Conservation (phyloP, 306 rosid genomes). For the Acacia crassicarpa region DNA sequence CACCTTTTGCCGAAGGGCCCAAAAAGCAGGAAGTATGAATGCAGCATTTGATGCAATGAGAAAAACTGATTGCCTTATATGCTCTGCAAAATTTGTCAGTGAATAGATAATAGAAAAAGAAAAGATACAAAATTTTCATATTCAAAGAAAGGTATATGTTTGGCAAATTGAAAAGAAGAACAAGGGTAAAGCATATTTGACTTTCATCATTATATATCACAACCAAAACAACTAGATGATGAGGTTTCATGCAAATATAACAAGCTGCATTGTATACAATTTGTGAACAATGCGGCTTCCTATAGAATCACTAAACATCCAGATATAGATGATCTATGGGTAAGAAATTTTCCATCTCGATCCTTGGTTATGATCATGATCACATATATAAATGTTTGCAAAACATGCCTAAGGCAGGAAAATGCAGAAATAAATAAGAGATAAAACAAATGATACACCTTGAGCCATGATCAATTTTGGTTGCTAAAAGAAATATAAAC, state of each 20-base stretch:
- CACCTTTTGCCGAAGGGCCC: conserved; percentile 92
- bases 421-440: neutral
- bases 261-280: neutral
- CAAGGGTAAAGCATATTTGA: neutral
- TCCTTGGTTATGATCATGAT: neutral
- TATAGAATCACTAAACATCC: too few relatives aligned
- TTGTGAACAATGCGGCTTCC: neutral
- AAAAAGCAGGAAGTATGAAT: conserved; percentile 83
- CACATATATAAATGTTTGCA: neutral
- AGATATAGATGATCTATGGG: neutral
- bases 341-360: neutral
- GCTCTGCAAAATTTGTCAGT: conserved; percentile 54
- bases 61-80: conserved; percentile 71
- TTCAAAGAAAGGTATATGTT: conserved; percentile 14
- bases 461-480: neutral
- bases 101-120: conserved; percentile 8
- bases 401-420: neutral
- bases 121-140: neutral
- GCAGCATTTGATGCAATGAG: conserved; percentile 90
- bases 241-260: neutral
- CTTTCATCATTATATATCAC: conserved; percentile 2
- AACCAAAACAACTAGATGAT: neutral
- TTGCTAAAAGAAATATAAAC: neutral
- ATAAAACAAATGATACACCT: neutral
- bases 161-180: conserved; percentile 14